Percentiles rank a stretch among this genome's conserved stretches.
Evolutionary conservation across 805 yeast genomes (phyloP).

Genomic region (Candida argentea): DNA sequence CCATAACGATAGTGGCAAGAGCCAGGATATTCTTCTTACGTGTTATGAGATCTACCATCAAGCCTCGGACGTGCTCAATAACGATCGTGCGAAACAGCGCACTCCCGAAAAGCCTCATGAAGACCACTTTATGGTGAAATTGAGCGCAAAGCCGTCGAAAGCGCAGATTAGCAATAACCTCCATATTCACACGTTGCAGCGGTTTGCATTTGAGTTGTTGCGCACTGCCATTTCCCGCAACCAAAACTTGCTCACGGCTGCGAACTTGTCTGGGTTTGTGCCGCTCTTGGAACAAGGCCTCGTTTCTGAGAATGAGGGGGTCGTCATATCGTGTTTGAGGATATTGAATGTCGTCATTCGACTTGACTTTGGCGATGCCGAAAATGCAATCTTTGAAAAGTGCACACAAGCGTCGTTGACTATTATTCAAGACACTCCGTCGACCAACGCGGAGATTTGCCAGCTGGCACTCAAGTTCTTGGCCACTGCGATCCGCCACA

Average conservation of each 20-base stretch:
- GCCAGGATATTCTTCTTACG: slow-evolving; percentile 51
- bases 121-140: slow-evolving; percentile 65
- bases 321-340: slow-evolving; percentile 58
- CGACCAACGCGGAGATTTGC: slow-evolving; percentile 68
- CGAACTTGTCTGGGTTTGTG: slow-evolving; percentile 60
- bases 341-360: slow-evolving; percentile 51
- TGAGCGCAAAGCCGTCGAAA: slow-evolving; percentile 47
- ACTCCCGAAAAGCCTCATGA: slow-evolving; percentile 31
- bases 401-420: slow-evolving; percentile 52
- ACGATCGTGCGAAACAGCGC: slow-evolving; percentile 7
- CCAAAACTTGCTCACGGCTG: slow-evolving; percentile 45
- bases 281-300: slow-evolving; percentile 60
- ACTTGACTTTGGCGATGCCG: slow-evolving; percentile 49
- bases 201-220: slow-evolving; percentile 67
- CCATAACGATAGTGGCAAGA: slow-evolving; percentile 50
- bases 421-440: slow-evolving; percentile 64
- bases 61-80: slow-evolving; percentile 21
- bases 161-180: slow-evolving; percentile 47
- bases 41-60: slow-evolving; percentile 65
- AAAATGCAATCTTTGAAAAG: slow-evolving; percentile 41
- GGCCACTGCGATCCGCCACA: slow-evolving; percentile 62
- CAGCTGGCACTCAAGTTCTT: slow-evolving; percentile 72
- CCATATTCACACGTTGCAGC: slow-evolving; percentile 54
- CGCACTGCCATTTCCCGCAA: slow-evolving; percentile 62
- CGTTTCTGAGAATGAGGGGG: slow-evolving; percentile 62